A percentile compares a stretch with the other conserved stretches of the same genome.
phyloP scores from a whole-genome alignment of 2,329 filamentous ascomycete species.

The Nigrospora oryzae region DNA sequence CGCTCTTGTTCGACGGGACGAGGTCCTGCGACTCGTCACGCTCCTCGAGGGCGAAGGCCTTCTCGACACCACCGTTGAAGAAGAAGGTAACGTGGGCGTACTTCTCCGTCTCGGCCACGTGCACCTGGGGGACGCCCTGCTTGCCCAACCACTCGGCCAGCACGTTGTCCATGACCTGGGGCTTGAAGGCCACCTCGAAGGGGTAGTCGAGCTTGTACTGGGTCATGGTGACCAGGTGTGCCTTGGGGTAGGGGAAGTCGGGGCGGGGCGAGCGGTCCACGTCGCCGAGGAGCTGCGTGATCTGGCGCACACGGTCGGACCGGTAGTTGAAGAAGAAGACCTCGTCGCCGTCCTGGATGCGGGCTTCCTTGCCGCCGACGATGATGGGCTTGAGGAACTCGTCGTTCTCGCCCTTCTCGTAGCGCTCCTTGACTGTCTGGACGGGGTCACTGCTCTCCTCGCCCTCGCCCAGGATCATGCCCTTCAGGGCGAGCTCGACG shows the following conservation, averaged over 20 bases:
- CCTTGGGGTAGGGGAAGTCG: slow-evolving; percentile 89
- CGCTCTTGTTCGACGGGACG: slow-evolving; percentile 80
- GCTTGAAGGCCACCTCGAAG: slow-evolving; percentile 86
- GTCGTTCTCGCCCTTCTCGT: slow-evolving; percentile 81
- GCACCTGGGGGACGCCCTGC: slow-evolving; percentile 84
- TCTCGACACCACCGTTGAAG: slow-evolving; percentile 98
- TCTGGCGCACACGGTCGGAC: slow-evolving; percentile 92
- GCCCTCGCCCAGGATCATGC: slow-evolving; percentile 76
- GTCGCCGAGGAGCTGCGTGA: slow-evolving; percentile 87
- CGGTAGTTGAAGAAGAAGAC: slow-evolving; percentile 99
- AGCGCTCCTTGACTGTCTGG: slow-evolving; percentile 77
- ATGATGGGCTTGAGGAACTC: slow-evolving; percentile 99
- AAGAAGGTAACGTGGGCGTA: slow-evolving; percentile 99
- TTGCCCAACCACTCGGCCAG: slow-evolving; percentile 92
- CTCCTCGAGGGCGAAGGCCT: slow-evolving; percentile 84
- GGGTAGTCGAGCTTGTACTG: slow-evolving; percentile 94
- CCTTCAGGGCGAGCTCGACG: slow-evolving; percentile 82
- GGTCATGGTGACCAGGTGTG: slow-evolving; percentile 93
- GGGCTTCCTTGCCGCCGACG: slow-evolving; percentile 74
- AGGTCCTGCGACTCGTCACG: slow-evolving; percentile 73
- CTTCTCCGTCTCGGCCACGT: slow-evolving; percentile 98
- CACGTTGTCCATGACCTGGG: slow-evolving; percentile 96
- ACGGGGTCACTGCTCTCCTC: slow-evolving; percentile 80
- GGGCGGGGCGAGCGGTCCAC: slow-evolving; percentile 85
- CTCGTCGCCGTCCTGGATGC: slow-evolving; percentile 85